phyloP scores from a whole-genome alignment of 345 rosid genomes.

The Mangifera indica region DNA sequence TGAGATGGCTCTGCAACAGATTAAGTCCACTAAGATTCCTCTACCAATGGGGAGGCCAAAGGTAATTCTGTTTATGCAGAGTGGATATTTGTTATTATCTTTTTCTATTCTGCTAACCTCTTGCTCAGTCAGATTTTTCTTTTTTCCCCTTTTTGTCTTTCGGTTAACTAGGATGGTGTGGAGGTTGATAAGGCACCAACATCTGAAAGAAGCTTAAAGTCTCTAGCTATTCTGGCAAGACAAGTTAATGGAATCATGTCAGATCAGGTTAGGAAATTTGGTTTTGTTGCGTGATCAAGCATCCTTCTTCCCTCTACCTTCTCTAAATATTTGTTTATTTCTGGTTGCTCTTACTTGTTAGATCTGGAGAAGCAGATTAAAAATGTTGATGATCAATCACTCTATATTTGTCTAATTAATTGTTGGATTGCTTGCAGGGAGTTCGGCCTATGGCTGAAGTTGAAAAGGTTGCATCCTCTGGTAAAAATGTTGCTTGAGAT shows the following conservation, averaged over 20 bases:
- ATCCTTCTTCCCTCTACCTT: neutral
- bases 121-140: constrained; percentile 6
- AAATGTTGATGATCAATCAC: constrained; percentile 2
- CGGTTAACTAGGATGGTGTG: constrained; percentile 54
- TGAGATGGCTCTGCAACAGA: constrained; percentile 68
- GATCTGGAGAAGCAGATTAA: constrained; percentile 8
- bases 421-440: constrained; percentile 38
- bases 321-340: neutral
- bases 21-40: constrained; percentile 62
- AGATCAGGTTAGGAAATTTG: constrained; percentile 64
- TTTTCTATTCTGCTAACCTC: neutral
- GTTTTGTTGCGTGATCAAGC: constrained; percentile 1
- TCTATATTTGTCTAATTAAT: constrained; percentile 7
- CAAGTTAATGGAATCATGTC: constrained; percentile 79
- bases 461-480: constrained; percentile 67
- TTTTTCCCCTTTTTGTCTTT: constrained; percentile 13
- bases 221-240: constrained; percentile 80
- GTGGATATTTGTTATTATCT: neutral
- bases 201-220: constrained; percentile 64
- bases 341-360: constrained; percentile 12
- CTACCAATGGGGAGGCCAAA: constrained; percentile 59
- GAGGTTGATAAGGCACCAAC: constrained; percentile 76
- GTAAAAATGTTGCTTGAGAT: constrained; percentile 38
- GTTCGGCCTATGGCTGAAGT: constrained; percentile 50
- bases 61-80: constrained; percentile 36